phyloP scores from a whole-genome alignment of 108 stramenopile genomes.

The Discostella stelligeroides region DNA sequence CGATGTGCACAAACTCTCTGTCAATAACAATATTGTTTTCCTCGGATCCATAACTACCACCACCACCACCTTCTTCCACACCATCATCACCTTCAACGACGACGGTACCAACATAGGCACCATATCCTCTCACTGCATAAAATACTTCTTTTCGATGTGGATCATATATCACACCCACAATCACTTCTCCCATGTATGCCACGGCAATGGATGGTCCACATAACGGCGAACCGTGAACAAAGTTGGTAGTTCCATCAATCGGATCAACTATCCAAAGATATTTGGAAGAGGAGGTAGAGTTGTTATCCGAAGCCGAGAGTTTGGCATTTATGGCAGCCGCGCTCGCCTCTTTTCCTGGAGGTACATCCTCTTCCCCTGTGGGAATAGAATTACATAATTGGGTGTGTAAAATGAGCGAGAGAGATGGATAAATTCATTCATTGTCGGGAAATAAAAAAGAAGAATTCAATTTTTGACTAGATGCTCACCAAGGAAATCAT shows the following conservation, averaged over 20 bases:
- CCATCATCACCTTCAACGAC: neutral
- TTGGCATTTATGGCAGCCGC: conserved; percentile 67
- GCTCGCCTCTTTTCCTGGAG: conserved; percentile 75
- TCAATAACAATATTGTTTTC: no score
- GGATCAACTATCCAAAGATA: conserved; percentile 85
- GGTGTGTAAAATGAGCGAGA: no score
- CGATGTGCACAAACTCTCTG: no score
- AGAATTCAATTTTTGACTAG: no score
- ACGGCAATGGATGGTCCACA: conserved; percentile 81
- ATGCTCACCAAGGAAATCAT: conserved; percentile 64
- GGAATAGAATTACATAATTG: no score
- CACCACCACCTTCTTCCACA: conserved; percentile 29
- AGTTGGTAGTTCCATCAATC: conserved; percentile 72
- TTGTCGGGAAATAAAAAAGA: no score
- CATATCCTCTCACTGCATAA: conserved; percentile 70
- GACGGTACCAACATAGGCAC: conserved; percentile 50
- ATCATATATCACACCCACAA: conserved; percentile 88
- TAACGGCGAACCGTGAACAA: conserved; percentile 84
- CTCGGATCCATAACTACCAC: no score
- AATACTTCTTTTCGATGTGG: conserved; percentile 85
- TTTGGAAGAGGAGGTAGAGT: neutral
- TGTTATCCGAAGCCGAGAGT: conserved; percentile 14
- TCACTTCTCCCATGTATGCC: conserved; percentile 68
- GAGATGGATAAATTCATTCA: no score
- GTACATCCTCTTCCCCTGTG: conserved; percentile 86